Base-by-base conservation (phyloP, 306 rosid species). In the Prunus mongolica region DNA sequence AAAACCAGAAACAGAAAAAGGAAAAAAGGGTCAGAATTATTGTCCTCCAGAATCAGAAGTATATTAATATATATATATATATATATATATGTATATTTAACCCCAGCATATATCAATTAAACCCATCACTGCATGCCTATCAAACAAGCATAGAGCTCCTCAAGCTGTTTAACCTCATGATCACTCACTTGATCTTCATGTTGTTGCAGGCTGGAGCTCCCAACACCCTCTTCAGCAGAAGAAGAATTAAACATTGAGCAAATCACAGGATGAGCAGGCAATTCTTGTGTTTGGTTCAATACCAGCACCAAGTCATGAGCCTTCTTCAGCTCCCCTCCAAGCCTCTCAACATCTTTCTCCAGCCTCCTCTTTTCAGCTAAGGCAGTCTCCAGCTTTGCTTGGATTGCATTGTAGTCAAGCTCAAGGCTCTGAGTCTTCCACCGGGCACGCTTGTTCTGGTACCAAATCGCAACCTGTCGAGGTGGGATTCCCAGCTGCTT, bases 381-480 rank as follows among this genome's bases (percentile, higher is more conserved):
- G 8, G 86, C 86, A 25, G 19, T 73, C 65, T 88, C 88, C 15
- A 90, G 83, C 84, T 58, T 81, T 41, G 46, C 30, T 60, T 83
- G 90, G 25, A 90, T 78, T 4, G 77, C 77, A 10, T 47, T 68
- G 16, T 82, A 78, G 49, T 83, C 87, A 25, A 76, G 71, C 88
- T 90, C 92, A 3, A 90, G 85, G 82, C 45, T 84, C 61, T 86
- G 92, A 0, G 82, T 88, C 82, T 86, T 85, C 88, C 89, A 84
- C 47, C 96, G 77, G 1, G 92, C 92, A 41, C 96, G 83, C 76
- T 84, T 88, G 87, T 88, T 90, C 55, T 90, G 89, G 82, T 84
- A 90, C 96, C 96, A 90, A 24, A 90, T 72, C 0, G 96, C 88
- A 8, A 88, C 84, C 71, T 90, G 89, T 54, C 96, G 75, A 5